Evolutionary conservation across 805 yeast genomes (phyloP).

Genomic region (Wickerhamiella parazyma): DNA sequence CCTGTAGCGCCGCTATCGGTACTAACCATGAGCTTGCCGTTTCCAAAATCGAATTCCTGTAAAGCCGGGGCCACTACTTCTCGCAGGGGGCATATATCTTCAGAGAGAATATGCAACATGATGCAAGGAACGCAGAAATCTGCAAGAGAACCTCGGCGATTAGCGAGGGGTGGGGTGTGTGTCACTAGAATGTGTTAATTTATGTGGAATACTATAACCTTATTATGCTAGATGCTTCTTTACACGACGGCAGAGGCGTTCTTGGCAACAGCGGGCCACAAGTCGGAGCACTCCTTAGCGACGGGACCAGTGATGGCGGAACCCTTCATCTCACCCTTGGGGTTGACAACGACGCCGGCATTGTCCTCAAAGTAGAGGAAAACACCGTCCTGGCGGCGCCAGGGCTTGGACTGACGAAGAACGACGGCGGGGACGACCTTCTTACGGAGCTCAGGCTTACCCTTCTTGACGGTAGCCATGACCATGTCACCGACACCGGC

Average conservation of each 20-base stretch:
- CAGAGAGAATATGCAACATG: background rate
- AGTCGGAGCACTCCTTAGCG: slow-evolving; percentile 99
- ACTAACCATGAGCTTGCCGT: slow-evolving; percentile 23
- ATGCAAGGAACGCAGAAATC: background rate
- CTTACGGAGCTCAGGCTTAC: slow-evolving; percentile 99
- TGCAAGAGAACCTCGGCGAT: background rate
- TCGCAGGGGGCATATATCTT: background rate
- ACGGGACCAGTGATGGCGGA: slow-evolving; percentile 99
- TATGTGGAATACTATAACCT: slow-evolving; percentile 11
- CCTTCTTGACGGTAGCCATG: slow-evolving; percentile 94
- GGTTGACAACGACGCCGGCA: slow-evolving; percentile 99
- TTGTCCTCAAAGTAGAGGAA: slow-evolving; percentile 99
- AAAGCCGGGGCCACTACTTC: background rate
- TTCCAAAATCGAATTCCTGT: background rate
- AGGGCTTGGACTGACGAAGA: slow-evolving; percentile 97
- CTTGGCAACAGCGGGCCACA: slow-evolving; percentile 99
- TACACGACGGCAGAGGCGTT: slow-evolving; percentile 99
- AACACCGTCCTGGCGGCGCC: slow-evolving; percentile 99
- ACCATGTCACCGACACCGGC: slow-evolving; percentile 94
- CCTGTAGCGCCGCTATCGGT: slow-evolving; percentile 49
- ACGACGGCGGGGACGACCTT: slow-evolving; percentile 99
- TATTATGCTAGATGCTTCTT: slow-evolving; percentile 20
- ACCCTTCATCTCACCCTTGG: slow-evolving; percentile 99
- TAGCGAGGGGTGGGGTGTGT: too few species aligned
- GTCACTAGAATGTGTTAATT: background rate